Evolutionary conservation across 2,329 filamentous ascomycete genomes (phyloP).

Genomic region (Aspergillus fructus): DNA sequence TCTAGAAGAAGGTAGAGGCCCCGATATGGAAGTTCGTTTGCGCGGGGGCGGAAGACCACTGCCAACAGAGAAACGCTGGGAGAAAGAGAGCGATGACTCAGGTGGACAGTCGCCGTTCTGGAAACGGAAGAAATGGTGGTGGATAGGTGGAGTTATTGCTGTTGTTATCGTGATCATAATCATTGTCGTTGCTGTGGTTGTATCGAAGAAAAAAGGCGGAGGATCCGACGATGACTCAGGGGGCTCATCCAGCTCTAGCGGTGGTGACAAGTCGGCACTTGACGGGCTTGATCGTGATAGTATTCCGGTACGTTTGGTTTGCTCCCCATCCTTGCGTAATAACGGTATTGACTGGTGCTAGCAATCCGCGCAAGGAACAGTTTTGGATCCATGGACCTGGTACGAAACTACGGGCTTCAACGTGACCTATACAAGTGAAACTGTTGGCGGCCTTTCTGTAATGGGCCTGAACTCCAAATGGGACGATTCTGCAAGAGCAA

Average conservation of each 20-base stretch:
- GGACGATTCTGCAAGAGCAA: conserved; percentile 79
- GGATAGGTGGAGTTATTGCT: conserved; percentile 57
- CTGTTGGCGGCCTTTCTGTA: conserved; percentile 80
- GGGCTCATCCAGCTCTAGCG: conserved; percentile 14
- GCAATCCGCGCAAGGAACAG: conserved; percentile 66
- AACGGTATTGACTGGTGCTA: conserved; percentile 20
- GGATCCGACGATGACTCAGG: conserved; percentile 26
- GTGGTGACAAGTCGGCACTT: conserved; percentile 47
- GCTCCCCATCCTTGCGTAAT: neutral
- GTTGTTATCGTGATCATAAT: conserved; percentile 64
- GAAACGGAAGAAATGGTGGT: conserved; percentile 45
- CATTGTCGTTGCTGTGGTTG: conserved; percentile 65
- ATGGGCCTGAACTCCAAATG: conserved; percentile 85
- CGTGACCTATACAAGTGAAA: conserved; percentile 82
- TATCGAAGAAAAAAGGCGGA: conserved; percentile 60
- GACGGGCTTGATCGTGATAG: conserved; percentile 54
- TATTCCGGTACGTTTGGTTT: conserved; percentile 53
- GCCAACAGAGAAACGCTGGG: conserved; percentile 53
- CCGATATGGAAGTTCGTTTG: conserved; percentile 51
- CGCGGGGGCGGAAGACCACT: conserved; percentile 31
- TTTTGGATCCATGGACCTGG: conserved; percentile 89
- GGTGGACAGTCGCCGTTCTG: conserved; percentile 27
- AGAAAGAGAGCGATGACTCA: conserved; percentile 39
- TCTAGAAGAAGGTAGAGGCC: conserved; percentile 62
- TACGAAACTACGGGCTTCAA: conserved; percentile 89